Evolutionary conservation across 1,284 basidiomycete species (phyloP).

Genomic region (Moniliophthora roreri): DNA sequence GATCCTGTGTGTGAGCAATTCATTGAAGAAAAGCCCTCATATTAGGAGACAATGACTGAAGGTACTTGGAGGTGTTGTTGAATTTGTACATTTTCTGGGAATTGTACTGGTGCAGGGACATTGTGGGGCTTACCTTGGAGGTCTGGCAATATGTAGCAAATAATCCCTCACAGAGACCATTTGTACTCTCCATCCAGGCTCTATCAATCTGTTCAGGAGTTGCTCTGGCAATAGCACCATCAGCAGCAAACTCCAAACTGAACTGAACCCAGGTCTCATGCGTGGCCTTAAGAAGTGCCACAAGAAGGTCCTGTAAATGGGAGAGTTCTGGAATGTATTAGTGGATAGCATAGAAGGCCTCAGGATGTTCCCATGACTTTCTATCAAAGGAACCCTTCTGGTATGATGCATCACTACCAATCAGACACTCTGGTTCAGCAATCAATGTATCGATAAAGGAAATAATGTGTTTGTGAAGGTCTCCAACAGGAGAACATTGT

Average conservation of each 20-base stretch:
- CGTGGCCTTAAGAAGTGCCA: constrained; percentile 5
- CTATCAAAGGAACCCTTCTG: constrained; percentile 1
- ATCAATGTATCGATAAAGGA: constrained; percentile 11
- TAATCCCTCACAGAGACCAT: constrained; percentile 15
- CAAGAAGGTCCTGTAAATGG: neutral
- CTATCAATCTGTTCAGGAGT: constrained; percentile 13
- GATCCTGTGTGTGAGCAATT: constrained; percentile 11
- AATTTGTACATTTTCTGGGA: constrained; percentile 18
- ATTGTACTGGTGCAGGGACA: constrained; percentile 14
- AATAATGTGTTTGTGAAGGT: constrained; percentile 13
- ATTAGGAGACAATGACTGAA: constrained; percentile 1
- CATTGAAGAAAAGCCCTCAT: constrained; percentile 9
- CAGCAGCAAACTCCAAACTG: constrained; percentile 6
- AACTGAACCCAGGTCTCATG: constrained; percentile 11
- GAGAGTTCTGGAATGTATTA: neutral
- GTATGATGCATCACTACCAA: constrained; percentile 5
- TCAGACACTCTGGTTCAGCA: constrained; percentile 7
- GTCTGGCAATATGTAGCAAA: constrained; percentile 6
- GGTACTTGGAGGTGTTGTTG: constrained; percentile 12
- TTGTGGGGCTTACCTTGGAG: constrained; percentile 5
- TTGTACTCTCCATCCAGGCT: constrained; percentile 16
- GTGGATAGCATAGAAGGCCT: constrained; percentile 6
- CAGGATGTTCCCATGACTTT: constrained; percentile 4
- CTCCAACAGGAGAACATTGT: constrained; percentile 14
- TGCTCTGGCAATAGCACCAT: constrained; percentile 4